Conservation (phyloP, 345 rosid species). For the Gossypioides kirkii region DNA sequence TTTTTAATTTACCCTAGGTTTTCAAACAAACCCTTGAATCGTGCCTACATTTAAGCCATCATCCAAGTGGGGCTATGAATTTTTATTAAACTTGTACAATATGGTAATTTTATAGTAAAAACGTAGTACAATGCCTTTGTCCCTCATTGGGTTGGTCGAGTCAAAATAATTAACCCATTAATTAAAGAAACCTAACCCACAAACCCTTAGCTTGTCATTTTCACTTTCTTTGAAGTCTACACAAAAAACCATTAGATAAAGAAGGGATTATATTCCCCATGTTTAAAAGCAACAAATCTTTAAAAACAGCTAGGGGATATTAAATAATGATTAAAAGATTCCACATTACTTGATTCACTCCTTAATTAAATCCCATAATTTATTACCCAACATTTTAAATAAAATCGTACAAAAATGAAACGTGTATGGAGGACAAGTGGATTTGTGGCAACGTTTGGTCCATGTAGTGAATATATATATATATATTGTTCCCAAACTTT, state of each 20-base stretch:
- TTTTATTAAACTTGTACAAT: neutral
- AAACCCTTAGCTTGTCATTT: conserved; percentile 25
- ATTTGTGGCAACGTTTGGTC: conserved; percentile 22
- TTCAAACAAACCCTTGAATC: neutral
- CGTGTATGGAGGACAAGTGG: conserved; percentile 33
- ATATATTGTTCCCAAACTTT: conserved; percentile 5
- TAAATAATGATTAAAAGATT: conserved; percentile 17
- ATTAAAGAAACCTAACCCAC: too few relatives aligned
- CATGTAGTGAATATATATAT: neutral
- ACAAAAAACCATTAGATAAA: conserved; percentile 16
- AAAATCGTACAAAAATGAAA: conserved; percentile 7
- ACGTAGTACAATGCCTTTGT: neutral
- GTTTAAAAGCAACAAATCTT: conserved; percentile 30
- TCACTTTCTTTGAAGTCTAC: conserved; percentile 31
- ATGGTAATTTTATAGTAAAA: neutral
- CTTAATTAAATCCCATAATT: conserved; percentile 23
- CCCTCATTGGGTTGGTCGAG: too few relatives aligned
- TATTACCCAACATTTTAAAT: conserved; percentile 16
- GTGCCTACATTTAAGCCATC: neutral
- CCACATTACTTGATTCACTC: conserved; percentile 26
- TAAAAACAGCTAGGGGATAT: conserved; percentile 31
- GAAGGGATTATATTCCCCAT: conserved; percentile 21
- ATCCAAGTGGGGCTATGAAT: conserved; percentile 8
- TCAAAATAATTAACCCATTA: too few relatives aligned
- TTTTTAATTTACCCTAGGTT: too few relatives aligned